These are phyloP conservation scores for Yamadazyma taylorii DNA, from an alignment of 1,139 yeast species.

Conservation along the genomic window DNA sequence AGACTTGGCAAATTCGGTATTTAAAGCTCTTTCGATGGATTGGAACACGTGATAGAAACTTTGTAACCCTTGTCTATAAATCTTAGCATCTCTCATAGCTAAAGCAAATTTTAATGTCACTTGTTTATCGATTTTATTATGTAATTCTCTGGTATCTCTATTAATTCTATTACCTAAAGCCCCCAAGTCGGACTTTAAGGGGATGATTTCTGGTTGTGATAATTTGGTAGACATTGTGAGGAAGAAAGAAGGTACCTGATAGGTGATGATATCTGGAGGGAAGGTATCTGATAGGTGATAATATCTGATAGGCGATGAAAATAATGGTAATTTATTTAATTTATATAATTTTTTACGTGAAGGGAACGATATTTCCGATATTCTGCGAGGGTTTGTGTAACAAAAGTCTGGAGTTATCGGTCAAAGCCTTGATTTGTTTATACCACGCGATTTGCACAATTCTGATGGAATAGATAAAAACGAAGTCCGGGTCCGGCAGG, in stretches of 20 bases:
- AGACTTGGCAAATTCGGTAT: constrained; percentile 44
- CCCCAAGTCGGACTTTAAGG: constrained; percentile 71
- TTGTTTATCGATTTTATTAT: constrained; percentile 67
- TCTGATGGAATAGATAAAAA: constrained; percentile 1
- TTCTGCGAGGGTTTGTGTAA: constrained; percentile 12
- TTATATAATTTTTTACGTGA: too few relatives aligned
- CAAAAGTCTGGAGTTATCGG: constrained; percentile 16
- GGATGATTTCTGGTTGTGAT: constrained; percentile 59
- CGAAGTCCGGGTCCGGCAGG: neutral
- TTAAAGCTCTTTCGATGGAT: constrained; percentile 60
- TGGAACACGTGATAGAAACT: constrained; percentile 75
- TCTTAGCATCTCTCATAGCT: constrained; percentile 72
- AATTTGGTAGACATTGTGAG: constrained; percentile 7
- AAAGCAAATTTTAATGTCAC: constrained; percentile 71
- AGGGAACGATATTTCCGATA: constrained; percentile 3
- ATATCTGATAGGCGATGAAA: too few relatives aligned
- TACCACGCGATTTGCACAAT: neutral
- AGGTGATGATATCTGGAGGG: too few relatives aligned
- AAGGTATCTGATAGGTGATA: too few relatives aligned
- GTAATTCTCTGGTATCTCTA: constrained; percentile 60
- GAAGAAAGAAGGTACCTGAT: too few relatives aligned
- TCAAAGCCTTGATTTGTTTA: neutral
- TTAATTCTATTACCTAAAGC: constrained; percentile 84
- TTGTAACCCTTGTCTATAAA: constrained; percentile 80
- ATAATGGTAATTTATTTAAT: too few relatives aligned